Conservation (phyloP, 768 basidiomycete species). For the Suillus placidus region DNA sequence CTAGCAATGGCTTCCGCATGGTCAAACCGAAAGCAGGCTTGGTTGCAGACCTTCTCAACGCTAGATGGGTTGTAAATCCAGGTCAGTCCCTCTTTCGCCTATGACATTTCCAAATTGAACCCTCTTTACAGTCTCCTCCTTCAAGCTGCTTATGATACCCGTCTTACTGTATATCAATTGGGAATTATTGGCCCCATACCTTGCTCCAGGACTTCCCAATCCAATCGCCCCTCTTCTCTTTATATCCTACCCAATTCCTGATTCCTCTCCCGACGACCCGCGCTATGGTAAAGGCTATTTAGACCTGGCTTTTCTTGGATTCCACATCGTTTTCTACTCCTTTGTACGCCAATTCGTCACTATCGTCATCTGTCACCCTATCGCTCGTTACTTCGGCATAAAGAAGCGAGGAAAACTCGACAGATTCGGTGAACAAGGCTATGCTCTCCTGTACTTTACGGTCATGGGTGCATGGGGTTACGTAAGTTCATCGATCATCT, state of each 20-base stretch:
- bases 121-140: constrained; percentile 52
- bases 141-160: constrained; percentile 67
- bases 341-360: constrained; percentile 80
- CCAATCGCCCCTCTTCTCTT: constrained; percentile 76
- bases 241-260: constrained; percentile 64
- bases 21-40: constrained; percentile 35
- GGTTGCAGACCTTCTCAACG: constrained; percentile 52
- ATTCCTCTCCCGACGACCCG: constrained; percentile 53
- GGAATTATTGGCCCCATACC: constrained; percentile 52
- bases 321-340: constrained; percentile 87
- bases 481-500: constrained; percentile 49
- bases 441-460: constrained; percentile 81
- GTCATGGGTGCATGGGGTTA: constrained; percentile 74
- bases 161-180: constrained; percentile 67
- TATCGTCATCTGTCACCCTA: constrained; percentile 61
- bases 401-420: constrained; percentile 66
- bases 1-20: constrained; percentile 24
- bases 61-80: constrained; percentile 77
- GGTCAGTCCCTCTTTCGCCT: constrained; percentile 42
- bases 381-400: constrained; percentile 75
- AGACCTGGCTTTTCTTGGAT: constrained; percentile 80
- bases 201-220: constrained; percentile 57
- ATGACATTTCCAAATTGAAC: background rate
- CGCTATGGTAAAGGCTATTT: constrained; percentile 72
- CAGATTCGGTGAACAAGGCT: constrained; percentile 90